Conservation (phyloP, 306 rosid genomes). For the Glycine tomentella region DNA sequence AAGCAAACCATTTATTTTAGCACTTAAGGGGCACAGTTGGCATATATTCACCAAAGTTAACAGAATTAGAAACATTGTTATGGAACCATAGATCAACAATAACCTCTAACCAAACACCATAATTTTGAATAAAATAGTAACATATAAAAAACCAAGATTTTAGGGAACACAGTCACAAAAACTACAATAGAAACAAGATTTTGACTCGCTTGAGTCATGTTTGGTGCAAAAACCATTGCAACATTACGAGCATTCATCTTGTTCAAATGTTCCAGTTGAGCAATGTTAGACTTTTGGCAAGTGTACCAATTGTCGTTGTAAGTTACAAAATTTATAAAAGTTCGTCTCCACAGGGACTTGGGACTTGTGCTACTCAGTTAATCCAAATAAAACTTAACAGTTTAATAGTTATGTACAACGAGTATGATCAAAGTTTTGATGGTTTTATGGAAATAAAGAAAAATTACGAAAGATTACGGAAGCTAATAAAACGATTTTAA, state of each 20-base stretch:
- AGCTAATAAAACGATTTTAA: too few relatives aligned
- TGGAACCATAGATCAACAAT: slow-evolving; percentile 22
- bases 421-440: too few relatives aligned
- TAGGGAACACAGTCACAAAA: background rate
- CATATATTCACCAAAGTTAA: background rate
- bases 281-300: too few relatives aligned
- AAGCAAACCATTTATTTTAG: background rate
- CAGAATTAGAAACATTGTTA: background rate
- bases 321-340: too few relatives aligned
- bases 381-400: too few relatives aligned
- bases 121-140: background rate
- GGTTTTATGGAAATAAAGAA: too few relatives aligned
- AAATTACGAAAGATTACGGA: too few relatives aligned
- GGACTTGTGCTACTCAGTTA: too few relatives aligned
- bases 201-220: slow-evolving; percentile 81
- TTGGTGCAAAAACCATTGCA: slow-evolving; percentile 92
- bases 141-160: background rate
- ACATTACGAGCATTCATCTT: slow-evolving; percentile 86
- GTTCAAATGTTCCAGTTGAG: slow-evolving; percentile 73
- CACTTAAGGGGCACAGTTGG: background rate
- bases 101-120: background rate
- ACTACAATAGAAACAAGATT: slow-evolving; percentile 5
- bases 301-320: too few relatives aligned
- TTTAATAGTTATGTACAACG: too few relatives aligned
- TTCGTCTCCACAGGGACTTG: too few relatives aligned